These are phyloP conservation scores for Cladophialophora chaetospira DNA, from an alignment of 2,329 filamentous ascomycete genomes.

Conservation along the genomic window DNA sequence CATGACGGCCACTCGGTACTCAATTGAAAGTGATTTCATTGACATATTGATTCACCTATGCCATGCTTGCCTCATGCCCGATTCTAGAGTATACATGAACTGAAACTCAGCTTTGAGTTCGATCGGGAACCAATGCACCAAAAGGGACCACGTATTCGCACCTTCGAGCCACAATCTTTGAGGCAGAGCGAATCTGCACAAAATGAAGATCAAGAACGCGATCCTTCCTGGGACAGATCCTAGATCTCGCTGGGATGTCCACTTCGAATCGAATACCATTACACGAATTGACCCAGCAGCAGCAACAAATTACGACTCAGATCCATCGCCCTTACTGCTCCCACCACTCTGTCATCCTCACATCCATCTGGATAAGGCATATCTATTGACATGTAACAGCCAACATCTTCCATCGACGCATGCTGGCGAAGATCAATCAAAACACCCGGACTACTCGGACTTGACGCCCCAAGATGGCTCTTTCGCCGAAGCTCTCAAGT, in stretches of 20 bases:
- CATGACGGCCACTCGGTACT: background rate
- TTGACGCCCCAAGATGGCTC: constrained; percentile 62
- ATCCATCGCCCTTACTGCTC: constrained; percentile 39
- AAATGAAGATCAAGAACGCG: constrained; percentile 27
- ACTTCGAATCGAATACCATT: constrained; percentile 22
- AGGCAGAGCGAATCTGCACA: background rate
- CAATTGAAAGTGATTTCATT: background rate
- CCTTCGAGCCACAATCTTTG: too few species aligned
- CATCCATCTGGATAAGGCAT: constrained; percentile 65
- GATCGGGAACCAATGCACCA: too few species aligned
- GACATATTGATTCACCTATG: background rate
- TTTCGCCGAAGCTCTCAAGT: constrained; percentile 65
- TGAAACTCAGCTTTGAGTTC: too few species aligned
- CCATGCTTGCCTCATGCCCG: too few species aligned
- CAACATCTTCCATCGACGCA: constrained; percentile 17
- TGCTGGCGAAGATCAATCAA: background rate
- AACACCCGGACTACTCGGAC: constrained; percentile 52
- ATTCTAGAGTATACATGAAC: too few species aligned
- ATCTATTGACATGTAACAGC: constrained; percentile 39
- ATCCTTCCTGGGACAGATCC: constrained; percentile 28
- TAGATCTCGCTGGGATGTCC: constrained; percentile 25
- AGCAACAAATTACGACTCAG: background rate
- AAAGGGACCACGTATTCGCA: too few species aligned
- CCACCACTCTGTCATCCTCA: constrained; percentile 71
- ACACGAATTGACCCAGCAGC: constrained; percentile 23